Evolutionary conservation across 768 basidiomycete genomes (phyloP).

Genomic region (Collybia nuda): DNA sequence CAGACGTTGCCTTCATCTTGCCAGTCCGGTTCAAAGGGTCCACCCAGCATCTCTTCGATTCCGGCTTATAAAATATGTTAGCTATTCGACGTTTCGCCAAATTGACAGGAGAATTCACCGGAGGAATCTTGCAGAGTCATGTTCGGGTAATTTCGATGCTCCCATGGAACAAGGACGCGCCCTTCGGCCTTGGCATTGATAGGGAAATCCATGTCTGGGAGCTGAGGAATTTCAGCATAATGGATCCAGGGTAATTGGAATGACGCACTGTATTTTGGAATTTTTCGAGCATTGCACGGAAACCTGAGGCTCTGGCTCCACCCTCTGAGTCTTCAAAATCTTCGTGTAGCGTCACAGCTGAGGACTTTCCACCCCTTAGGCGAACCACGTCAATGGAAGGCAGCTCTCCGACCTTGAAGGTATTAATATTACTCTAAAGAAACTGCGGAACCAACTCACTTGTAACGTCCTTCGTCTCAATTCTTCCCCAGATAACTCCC

Average conservation of each 20-base stretch:
- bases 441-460: conserved; percentile 34
- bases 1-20: conserved; percentile 79
- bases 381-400: conserved; percentile 88
- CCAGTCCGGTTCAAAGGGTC: conserved; percentile 83
- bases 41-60: conserved; percentile 56
- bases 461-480: conserved; percentile 61
- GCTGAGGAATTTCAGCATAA: conserved; percentile 35
- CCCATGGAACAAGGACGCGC: conserved; percentile 92
- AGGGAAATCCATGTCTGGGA: conserved; percentile 94
- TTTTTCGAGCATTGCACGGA: conserved; percentile 70
- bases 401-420: conserved; percentile 62
- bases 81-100: background rate
- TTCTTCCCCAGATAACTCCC: conserved; percentile 70
- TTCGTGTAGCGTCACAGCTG: conserved; percentile 56
- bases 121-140: conserved; percentile 53
- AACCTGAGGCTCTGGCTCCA: conserved; percentile 76
- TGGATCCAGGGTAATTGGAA: background rate
- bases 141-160: conserved; percentile 74
- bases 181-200: conserved; percentile 95
- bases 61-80: conserved; percentile 37
- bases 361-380: conserved; percentile 62
- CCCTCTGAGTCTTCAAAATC: conserved; percentile 67
- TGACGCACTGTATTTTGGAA: conserved; percentile 61
- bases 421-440: background rate
- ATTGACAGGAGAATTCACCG: conserved; percentile 19